Conservation (phyloP, 371 early-diverging fungal genomes). For the Circinella umbellata region DNA sequence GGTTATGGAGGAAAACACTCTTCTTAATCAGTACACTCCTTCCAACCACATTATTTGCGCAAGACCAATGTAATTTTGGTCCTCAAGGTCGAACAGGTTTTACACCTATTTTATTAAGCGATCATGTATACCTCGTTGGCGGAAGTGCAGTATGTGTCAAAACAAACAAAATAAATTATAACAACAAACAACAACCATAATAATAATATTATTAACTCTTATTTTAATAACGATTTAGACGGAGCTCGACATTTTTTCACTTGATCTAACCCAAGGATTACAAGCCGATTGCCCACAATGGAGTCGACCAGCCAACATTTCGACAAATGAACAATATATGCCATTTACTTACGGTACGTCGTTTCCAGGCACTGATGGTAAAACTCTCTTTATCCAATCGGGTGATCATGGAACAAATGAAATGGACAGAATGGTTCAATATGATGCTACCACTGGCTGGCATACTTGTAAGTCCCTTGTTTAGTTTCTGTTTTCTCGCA, state of each 20-base stretch:
- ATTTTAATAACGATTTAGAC: not conserved
- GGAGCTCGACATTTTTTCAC: conserved; percentile 4
- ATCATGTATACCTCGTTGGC: conserved; percentile 19
- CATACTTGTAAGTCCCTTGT: conserved; percentile 9
- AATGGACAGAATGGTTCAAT: conserved; percentile 9
- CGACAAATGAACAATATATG: conserved; percentile 11
- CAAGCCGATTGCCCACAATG: conserved; percentile 16
- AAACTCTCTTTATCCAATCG: conserved; percentile 18
- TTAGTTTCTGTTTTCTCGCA: too few species aligned
- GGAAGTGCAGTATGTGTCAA: conserved; percentile 17
- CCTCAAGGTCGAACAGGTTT: conserved; percentile 15
- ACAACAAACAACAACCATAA: not conserved
- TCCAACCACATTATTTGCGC: not conserved
- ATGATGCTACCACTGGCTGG: conserved; percentile 19
- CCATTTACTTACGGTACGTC: conserved; percentile 24
- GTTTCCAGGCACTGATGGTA: conserved; percentile 10
- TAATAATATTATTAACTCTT: too few species aligned
- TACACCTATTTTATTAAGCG: conserved; percentile 14
- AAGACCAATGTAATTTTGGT: conserved; percentile 1
- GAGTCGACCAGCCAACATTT: conserved; percentile 2
- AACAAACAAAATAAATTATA: not conserved
- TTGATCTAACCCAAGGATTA: conserved; percentile 16
- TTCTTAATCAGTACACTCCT: conserved; percentile 8
- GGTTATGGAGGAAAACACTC: conserved; percentile 1
- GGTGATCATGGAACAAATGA: conserved; percentile 16